A percentile compares a stretch with the other conserved stretches of the same genome.
Conservation (phyloP, 371 early-diverging fungal species). For the Mucor lusitanicus region DNA sequence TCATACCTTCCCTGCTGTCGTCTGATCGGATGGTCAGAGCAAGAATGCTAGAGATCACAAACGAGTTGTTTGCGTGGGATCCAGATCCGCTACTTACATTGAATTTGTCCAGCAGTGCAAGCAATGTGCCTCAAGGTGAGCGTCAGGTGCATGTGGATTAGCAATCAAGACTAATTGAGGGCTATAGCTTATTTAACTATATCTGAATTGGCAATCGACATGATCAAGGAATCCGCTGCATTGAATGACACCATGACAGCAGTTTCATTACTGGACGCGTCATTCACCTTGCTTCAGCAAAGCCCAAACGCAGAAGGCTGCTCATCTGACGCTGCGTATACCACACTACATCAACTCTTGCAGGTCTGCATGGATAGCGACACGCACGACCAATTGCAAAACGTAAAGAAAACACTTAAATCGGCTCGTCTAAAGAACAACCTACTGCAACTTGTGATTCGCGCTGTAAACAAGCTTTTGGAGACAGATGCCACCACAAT, state of each 20-base stretch:
- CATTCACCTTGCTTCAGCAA: not conserved
- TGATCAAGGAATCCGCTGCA: not conserved
- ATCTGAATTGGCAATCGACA: not conserved
- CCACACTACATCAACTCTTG: not conserved
- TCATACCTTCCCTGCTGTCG: slow-evolving; percentile 19
- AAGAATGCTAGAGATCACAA: slow-evolving; percentile 36
- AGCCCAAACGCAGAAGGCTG: not conserved
- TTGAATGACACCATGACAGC: slow-evolving; percentile 3
- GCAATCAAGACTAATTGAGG: not conserved
- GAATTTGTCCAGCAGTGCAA: not conserved
- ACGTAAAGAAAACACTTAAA: not conserved
- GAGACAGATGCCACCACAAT: not conserved
- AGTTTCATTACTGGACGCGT: not conserved
- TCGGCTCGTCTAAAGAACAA: slow-evolving; percentile 6
- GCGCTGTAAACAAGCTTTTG: not conserved
- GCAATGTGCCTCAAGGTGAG: not conserved
- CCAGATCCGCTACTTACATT: slow-evolving; percentile 21
- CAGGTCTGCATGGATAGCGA: not conserved
- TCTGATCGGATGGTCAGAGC: slow-evolving; percentile 25
- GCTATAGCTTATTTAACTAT: not conserved
- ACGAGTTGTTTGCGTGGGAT: slow-evolving; percentile 29
- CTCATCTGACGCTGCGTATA: not conserved
- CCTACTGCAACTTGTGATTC: slow-evolving; percentile 1
- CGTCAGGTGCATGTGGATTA: not conserved
- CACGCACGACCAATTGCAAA: not conserved